Evolutionary conservation across 305 asterid genomes (phyloP), one percentile per base, ranked within the genome.

Genomic region (Fraxinus ornus): DNA sequence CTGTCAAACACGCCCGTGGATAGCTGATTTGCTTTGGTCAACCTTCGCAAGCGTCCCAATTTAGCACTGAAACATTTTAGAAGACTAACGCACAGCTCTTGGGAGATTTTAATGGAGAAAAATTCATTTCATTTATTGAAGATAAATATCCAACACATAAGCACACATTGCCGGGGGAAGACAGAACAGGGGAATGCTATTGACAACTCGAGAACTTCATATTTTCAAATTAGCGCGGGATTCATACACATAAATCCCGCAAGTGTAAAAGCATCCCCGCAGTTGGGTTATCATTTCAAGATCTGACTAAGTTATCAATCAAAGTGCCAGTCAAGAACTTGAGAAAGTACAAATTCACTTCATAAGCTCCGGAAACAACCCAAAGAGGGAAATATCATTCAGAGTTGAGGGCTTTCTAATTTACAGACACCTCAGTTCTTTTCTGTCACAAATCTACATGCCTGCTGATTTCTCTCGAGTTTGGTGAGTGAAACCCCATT

Each of bases 311-410:
- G 32, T 24, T 70, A 70, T 78, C 33, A 80, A 71, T 35, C 80
- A 21, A 77, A 75, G 32, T 57, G 73, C 71, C 83, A 37, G 4
- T 62, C 12, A 30, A 49, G 77, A 83, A 62, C 76, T 83, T 71
- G 19, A 78, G 80, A 83, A 57, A 85, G 83, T 80, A 76, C 77
- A 84, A 60, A 83, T 80, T 33, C 82, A 87, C 82, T 81, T 80
- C 81, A 52, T 68, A 77, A 81, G 75, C 26, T 83, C 21, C 35
- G 21, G 26, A 68, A 83, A 79, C 68, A 41, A 80, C 32, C 55
- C 7, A 24, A 39, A 41, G 32, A 0, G 75, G 75, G 76, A 49
- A 57, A 66, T 2, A 32, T 76, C 75, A 78, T 79, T 52, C 78
- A 80, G 37, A 44, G 64, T 76, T 82, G 64, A n/a, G 12, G 85